These are phyloP conservation scores for Erodium moschatum DNA, from an alignment of 441 rosid species.

Conservation along the genomic window DNA sequence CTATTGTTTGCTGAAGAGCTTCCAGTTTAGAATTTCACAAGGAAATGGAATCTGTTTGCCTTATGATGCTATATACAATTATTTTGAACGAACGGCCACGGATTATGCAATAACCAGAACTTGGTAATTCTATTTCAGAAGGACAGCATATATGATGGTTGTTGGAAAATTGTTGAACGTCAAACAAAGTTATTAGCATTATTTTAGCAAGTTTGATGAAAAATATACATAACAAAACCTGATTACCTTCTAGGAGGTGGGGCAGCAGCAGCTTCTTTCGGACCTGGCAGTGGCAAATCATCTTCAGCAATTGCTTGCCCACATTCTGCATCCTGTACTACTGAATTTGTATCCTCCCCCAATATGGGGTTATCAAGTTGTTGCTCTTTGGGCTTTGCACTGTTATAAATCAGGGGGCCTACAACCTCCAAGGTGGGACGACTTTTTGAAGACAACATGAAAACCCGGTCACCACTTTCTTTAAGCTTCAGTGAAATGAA, in stretches of 20 bases:
- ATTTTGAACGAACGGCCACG: neutral
- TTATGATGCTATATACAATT: neutral
- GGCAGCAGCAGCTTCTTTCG: conserved; percentile 34
- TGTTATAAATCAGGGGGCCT: conserved; percentile 45
- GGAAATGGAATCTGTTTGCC: neutral
- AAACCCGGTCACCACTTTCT: conserved; percentile 61
- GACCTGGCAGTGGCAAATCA: conserved; percentile 23
- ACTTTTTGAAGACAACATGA: conserved; percentile 39
- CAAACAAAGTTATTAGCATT: neutral
- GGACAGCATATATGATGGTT: neutral
- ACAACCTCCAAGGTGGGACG: conserved; percentile 51
- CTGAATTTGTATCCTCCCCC: conserved; percentile 21
- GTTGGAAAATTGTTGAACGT: too few species aligned
- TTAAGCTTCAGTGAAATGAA: conserved; percentile 53
- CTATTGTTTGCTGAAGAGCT: too few species aligned
- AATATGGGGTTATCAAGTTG: conserved; percentile 18
- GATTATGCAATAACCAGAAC: neutral
- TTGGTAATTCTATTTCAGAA: neutral
- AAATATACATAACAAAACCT: neutral
- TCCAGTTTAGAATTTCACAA: too few species aligned
- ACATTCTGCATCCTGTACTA: conserved; percentile 20
- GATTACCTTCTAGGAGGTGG: conserved; percentile 56
- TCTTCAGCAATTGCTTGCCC: conserved; percentile 27
- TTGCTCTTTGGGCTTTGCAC: conserved; percentile 29
- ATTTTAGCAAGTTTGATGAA: neutral